Evolutionary conservation across 2,329 filamentous ascomycete genomes (phyloP), one percentile per base, ranked within the genome.

Genomic region (Scleromitrula shiraiana): DNA sequence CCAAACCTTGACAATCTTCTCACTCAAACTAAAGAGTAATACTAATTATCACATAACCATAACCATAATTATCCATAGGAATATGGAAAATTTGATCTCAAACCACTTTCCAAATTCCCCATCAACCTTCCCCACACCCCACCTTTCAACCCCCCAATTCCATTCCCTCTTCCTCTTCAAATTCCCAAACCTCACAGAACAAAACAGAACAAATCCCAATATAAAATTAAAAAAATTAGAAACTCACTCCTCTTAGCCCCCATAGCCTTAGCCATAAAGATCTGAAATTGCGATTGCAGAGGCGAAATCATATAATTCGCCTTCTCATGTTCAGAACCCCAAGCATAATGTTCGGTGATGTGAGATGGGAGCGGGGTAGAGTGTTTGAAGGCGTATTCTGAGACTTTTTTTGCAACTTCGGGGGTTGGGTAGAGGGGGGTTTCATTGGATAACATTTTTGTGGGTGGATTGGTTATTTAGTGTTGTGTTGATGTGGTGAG

Each of bases 281-380:
- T 38, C 7, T 55, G 52, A 41, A 54, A 58, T 27, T 59, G 50
- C 19, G 53, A 50, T 35, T 60, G 55, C 5, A 59, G 43, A n/a
- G 53, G 53, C 27, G 53, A 57, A 17, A 59, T 61, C 58, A 61
- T 60, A 35, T 52, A 56, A 33, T 53, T 46, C 20, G 56, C 44
- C 15, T 41, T 53, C 36, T 49, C 49, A n/a, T 59, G 55, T 15
- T 35, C 53, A 35, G 24, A 29, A 26, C 48, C 51, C 47, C 50
- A 54, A 39, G 65, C 66, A 51, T 75, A 70, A 50, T 71, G 72
- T 24, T 67, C 63, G 33, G 61, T 61, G 46, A 75, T 67, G 50
- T 68, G 58, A 48, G 64, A 60, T 4, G 72, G 71, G 32, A 75
- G 59, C 10, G 62, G 52, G 17, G 66, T 65, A 14, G 71, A 74